A percentile compares a stretch with the other conserved stretches of the same genome.
Conservation (phyloP, 2,329 filamentous ascomycete species). For the Chalaropsis ovoidea region DNA sequence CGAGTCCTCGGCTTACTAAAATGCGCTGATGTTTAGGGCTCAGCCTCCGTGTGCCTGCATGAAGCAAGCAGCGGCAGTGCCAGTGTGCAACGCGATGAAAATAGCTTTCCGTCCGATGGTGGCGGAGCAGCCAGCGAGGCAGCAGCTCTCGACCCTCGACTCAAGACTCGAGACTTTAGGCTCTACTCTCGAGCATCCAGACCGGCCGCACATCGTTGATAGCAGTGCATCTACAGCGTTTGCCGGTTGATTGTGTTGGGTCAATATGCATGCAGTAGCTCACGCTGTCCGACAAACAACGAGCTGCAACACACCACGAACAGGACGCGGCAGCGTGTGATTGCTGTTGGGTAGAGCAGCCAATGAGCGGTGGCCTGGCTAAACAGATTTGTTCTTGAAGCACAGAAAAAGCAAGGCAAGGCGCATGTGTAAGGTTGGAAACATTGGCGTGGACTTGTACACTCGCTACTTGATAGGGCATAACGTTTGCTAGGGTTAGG, state of each 20-base stretch:
- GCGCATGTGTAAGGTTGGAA: too few species aligned
- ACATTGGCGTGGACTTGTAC: too few species aligned
- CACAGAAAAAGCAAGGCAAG: too few species aligned
- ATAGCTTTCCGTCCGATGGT: constrained; percentile 13
- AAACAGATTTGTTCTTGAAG: too few species aligned
- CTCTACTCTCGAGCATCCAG: too few species aligned
- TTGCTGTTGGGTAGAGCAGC: too few species aligned
- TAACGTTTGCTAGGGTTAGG: background rate
- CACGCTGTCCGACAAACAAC: background rate
- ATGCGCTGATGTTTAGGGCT: constrained; percentile 9
- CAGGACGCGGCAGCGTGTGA: too few species aligned
- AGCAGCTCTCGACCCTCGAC: background rate
- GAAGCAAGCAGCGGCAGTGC: background rate
- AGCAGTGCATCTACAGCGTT: background rate
- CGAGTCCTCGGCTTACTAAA: background rate
- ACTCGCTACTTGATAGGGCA: background rate
- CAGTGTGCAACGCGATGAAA: constrained; percentile 5
- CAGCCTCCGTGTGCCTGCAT: constrained; percentile 8
- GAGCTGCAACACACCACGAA: too few species aligned
- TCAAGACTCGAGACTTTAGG: too few species aligned
- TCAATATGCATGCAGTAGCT: background rate
- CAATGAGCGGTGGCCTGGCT: too few species aligned
- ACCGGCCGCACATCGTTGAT: too few species aligned
- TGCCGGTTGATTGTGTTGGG: background rate
- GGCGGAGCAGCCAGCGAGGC: background rate